Percentiles rank a stretch among this genome's conserved stretches.
Conservation (phyloP, 805 yeast genomes). For the Candida oleophila region DNA sequence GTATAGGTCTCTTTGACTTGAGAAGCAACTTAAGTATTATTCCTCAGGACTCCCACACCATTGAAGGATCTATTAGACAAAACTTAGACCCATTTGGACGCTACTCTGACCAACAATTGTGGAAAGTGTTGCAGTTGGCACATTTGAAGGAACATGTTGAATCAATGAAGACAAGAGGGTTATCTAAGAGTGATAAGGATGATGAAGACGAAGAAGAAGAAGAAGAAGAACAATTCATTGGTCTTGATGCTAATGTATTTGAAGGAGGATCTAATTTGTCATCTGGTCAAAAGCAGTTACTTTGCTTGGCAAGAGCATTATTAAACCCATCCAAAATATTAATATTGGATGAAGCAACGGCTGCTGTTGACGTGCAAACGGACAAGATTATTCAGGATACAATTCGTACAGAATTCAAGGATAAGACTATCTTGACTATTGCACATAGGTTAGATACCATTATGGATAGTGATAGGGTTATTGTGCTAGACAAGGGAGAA, state of each 20-base stretch:
- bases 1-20: constrained; percentile 25
- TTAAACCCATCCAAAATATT: constrained; percentile 15
- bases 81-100: constrained; percentile 27
- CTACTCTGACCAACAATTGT: constrained; percentile 20
- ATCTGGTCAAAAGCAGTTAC: constrained; percentile 22
- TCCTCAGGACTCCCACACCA: constrained; percentile 28
- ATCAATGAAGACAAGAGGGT: constrained; percentile 19
- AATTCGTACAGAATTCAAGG: constrained; percentile 23
- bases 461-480: constrained; percentile 25
- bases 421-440: constrained; percentile 26
- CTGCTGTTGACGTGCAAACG: constrained; percentile 28
- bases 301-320: constrained; percentile 24
- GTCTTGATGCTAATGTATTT: constrained; percentile 12
- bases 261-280: constrained; percentile 29
- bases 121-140: constrained; percentile 24
- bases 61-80: constrained; percentile 24
- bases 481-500: constrained; percentile 23
- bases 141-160: constrained; percentile 24
- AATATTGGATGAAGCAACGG: constrained; percentile 28
- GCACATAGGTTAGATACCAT: constrained; percentile 29
- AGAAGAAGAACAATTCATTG: constrained; percentile 4
- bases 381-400: constrained; percentile 26
- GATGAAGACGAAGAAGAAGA: constrained; percentile 12
- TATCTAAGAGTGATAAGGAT: constrained; percentile 14
- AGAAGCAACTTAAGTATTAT: constrained; percentile 26